Conservation (phyloP, 1,284 basidiomycete species). For the Coriolopsis trogii region DNA sequence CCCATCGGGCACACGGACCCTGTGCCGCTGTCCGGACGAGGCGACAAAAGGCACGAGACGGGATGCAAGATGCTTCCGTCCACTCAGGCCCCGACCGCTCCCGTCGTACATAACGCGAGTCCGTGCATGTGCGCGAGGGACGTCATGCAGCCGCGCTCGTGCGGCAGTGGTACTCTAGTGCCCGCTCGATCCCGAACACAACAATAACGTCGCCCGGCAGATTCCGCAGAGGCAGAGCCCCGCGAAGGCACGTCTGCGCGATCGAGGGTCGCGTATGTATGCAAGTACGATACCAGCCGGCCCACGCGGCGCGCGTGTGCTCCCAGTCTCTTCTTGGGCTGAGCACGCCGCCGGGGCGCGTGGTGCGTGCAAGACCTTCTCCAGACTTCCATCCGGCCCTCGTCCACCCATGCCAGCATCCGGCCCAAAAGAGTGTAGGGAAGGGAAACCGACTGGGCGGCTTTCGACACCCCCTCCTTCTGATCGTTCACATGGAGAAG, state of each 20-base stretch:
- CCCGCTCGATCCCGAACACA: background rate
- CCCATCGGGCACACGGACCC: no score
- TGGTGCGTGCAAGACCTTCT: slow-evolving; percentile 1
- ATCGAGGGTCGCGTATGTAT: slow-evolving; percentile 14
- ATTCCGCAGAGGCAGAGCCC: slow-evolving; percentile 6
- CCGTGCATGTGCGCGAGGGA: background rate
- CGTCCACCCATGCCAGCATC: no score
- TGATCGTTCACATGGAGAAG: slow-evolving; percentile 10
- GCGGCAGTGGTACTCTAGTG: no score
- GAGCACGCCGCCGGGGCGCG: no score
- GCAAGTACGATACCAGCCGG: no score
- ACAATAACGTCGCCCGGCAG: slow-evolving; percentile 7
- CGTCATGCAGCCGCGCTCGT: background rate
- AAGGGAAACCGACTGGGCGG: no score
- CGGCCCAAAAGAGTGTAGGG: slow-evolving; percentile 10
- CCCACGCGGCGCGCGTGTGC: slow-evolving; percentile 1
- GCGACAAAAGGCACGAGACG: no score
- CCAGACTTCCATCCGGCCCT: background rate
- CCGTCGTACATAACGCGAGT: no score
- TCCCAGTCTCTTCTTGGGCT: background rate
- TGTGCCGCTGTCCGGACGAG: no score
- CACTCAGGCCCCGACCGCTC: no score
- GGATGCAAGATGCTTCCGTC: no score
- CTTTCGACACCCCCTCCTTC: no score
- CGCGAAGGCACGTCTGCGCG: slow-evolving; percentile 2